phyloP scores from a whole-genome alignment of 352 stramenopile species.

The Phytophthora fragariaefolia region DNA sequence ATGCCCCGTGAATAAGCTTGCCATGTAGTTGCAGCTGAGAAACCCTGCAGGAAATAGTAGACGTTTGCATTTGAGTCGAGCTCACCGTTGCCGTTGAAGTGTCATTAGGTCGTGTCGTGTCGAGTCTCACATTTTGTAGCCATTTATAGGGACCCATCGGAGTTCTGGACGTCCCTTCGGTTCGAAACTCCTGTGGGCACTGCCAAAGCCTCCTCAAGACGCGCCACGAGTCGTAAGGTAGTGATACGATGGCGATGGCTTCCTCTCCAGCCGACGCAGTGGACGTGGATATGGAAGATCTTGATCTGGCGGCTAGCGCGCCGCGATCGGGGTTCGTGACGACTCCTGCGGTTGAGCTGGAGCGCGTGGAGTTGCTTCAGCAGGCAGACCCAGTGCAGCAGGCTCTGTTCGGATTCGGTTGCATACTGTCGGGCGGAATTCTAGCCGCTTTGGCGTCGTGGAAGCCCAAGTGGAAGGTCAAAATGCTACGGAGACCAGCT shows the following conservation, averaged over 20 bases:
- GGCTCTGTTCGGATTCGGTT: constrained; percentile 49
- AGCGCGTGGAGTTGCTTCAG: constrained; percentile 50
- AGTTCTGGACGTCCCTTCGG: constrained; percentile 15
- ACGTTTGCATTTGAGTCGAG: constrained; percentile 47
- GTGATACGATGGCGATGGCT: constrained; percentile 14
- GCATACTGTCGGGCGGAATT: constrained; percentile 48
- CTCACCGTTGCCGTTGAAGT: not conserved
- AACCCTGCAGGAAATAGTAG: constrained; percentile 17
- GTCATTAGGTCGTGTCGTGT: not conserved
- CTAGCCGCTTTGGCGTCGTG: constrained; percentile 56
- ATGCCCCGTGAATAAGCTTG: constrained; percentile 64
- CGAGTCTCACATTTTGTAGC: constrained; percentile 12
- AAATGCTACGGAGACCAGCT: constrained; percentile 55
- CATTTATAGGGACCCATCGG: constrained; percentile 30
- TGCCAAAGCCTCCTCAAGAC: constrained; percentile 26
- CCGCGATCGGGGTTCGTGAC: constrained; percentile 43
- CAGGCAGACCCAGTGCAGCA: constrained; percentile 39
- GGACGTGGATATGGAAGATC: constrained; percentile 35
- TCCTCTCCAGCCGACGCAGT: constrained; percentile 6
- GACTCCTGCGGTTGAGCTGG: constrained; percentile 39
- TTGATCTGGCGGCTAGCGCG: constrained; percentile 33
- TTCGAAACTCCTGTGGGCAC: constrained; percentile 30
- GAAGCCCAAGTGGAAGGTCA: constrained; percentile 65
- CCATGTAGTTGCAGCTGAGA: constrained; percentile 23
- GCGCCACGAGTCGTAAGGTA: constrained; percentile 25